Evolutionary conservation across 345 rosid species (phyloP), one percentile per base, ranked within the genome.

Genomic region (Erysimum cheiranthoides): DNA sequence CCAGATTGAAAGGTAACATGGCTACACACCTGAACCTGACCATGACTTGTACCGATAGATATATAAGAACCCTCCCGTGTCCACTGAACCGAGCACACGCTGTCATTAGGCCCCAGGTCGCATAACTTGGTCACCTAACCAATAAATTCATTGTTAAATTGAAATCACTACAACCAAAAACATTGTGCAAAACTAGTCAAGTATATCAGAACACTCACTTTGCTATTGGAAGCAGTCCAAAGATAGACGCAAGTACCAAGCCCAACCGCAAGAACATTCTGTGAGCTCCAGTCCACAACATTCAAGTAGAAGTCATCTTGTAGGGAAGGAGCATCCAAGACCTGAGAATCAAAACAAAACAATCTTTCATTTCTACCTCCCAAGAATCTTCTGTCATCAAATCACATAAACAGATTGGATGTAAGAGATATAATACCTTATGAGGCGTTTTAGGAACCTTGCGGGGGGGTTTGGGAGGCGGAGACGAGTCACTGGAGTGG

Each of bases 261-360:
- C 42, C 98, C 98, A 27, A 95, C 98, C 0, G 96, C 99, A 62
- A 92, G 97, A 9, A 91, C 89, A 85, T 95, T 92, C 84, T 95
- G 99, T 5, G 98, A 93, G 36, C 98, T 92, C 99, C 99, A 95
- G 42, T 95, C 99, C 66, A 95, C 98, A 18, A 95, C 89, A 75
- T 95, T 95, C 88, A 92, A 77, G 71, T 95, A 95, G 81, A 95
- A 95, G 50, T 95, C 99, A 82, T 95, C 99, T 82, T 95, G 99
- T 62, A 95, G 86, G 0, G 97, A 93, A 12, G 99, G 99, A 13
- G 98, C 99, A 83, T 95, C 99, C 81, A 95, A 79, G 16, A 95
- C 99, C 99, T 95, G 84, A 58, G 10, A 62, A 60, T 38, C 18
- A 32, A 61, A 39, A 18, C 57, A 64, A 66, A 42, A 66, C 56